phyloP scores from a whole-genome alignment of 2,329 filamentous ascomycete species.

The Cytospora schulzeri region DNA sequence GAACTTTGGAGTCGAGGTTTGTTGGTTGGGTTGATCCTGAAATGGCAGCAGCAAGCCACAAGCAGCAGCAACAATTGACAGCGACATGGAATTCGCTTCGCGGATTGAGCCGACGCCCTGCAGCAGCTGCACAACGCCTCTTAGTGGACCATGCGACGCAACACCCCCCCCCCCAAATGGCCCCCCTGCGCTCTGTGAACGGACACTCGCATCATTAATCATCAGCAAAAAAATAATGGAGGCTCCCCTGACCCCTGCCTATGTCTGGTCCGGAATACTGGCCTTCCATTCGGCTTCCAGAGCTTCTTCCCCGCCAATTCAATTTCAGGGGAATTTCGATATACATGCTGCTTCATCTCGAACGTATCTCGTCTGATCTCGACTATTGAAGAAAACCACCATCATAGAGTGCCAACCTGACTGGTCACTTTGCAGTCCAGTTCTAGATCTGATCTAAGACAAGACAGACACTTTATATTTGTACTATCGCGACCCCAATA shows the following conservation, averaged over 20 bases:
- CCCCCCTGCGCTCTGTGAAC: background rate
- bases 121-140: background rate
- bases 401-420: background rate
- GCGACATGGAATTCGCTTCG: constrained; percentile 13
- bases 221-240: background rate
- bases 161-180: too few species aligned
- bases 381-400: background rate
- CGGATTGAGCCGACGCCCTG: constrained; percentile 18
- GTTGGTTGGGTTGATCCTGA: constrained; percentile 3
- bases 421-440: background rate
- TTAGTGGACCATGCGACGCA: background rate
- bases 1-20: constrained; percentile 1
- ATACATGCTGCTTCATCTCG: constrained; percentile 12
- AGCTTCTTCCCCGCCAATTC: constrained; percentile 21
- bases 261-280: background rate
- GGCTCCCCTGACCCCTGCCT: constrained; percentile 10
- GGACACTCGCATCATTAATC: background rate
- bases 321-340: constrained; percentile 21
- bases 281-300: constrained; percentile 23
- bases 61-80: background rate
- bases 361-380: background rate
- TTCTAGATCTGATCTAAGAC: background rate
- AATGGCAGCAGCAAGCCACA: background rate
- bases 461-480: background rate
- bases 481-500: too few species aligned